Evolutionary conservation across 768 basidiomycete genomes (phyloP), one percentile per base, ranked within the genome.

Genomic region (Leccinellum luteum): DNA sequence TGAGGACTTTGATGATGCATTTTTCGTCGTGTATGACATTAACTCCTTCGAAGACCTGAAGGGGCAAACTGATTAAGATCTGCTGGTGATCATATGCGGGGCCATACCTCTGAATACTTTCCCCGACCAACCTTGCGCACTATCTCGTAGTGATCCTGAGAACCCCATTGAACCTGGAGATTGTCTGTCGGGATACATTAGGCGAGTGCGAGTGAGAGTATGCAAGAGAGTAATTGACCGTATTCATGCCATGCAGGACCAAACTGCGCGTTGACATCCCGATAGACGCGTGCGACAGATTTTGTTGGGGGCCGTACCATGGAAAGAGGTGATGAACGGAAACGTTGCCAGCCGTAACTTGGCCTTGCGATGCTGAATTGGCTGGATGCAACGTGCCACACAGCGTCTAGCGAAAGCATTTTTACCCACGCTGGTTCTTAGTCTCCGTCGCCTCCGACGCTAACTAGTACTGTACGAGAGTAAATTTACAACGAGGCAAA

Each of bases 1-100:
- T 98, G 64, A 98, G 81, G 31, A 98, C 96, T 74, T 98, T 98
- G 78, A 98, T 94, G 74, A 96, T 96, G 73, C 94, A 95, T 76
- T 95, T 95, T 75, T 92, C 90, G 66, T 93, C 90, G 59, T 87
- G 89, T 52, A 90, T 85, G 59, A 94, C 86, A 71, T 95, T 92
- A 68, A 96, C 85, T 7, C 94, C 94, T 74, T 96, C 94, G 65
- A 96, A 96, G 58, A 93, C 91, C 91, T 92, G 66, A 4, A 54
- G 38, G n/a, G 54, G 44, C 59, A 13, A 25, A 17, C 28, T 49
- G 60, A 64, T 54, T 56, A 54, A 54, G 61, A 61, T 60, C 63
- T 58, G 52, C 6, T 15, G 34, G 49, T 38, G 55, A 58, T 59
- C 49, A 58, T 34, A 41, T 25, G 45, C 21, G 45, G 27, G 55